phyloP scores from a whole-genome alignment of 2,329 filamentous ascomycete species.

The Penicillium rolfsii region DNA sequence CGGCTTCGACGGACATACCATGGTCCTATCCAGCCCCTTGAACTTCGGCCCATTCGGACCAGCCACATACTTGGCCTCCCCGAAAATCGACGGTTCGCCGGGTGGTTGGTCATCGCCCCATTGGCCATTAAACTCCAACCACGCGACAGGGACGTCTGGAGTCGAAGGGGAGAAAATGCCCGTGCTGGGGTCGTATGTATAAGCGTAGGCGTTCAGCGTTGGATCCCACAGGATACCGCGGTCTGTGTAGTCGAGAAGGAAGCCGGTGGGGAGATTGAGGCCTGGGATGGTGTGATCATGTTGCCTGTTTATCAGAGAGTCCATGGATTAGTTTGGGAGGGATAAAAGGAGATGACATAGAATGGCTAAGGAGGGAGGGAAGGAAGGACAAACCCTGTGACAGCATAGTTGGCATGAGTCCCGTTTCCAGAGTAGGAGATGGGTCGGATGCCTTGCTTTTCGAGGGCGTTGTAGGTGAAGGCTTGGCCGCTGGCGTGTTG shows the following conservation, averaged over 20 bases:
- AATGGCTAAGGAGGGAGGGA: background rate
- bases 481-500: constrained; percentile 67
- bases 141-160: constrained; percentile 53
- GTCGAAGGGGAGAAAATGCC: constrained; percentile 53
- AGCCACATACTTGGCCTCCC: constrained; percentile 58
- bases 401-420: constrained; percentile 68
- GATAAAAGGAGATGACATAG: background rate
- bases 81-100: constrained; percentile 53
- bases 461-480: constrained; percentile 60
- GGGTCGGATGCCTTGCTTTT: constrained; percentile 59
- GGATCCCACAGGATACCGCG: constrained; percentile 65
- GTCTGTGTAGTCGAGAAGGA: constrained; percentile 60
- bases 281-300: constrained; percentile 68
- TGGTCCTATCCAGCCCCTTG: constrained; percentile 59
- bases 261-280: constrained; percentile 58
- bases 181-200: constrained; percentile 53
- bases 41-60: constrained; percentile 66
- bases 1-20: constrained; percentile 59
- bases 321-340: background rate
- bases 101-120: constrained; percentile 68
- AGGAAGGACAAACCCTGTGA: constrained; percentile 44
- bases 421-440: constrained; percentile 63
- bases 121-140: constrained; percentile 59
- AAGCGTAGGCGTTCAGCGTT: constrained; percentile 58
- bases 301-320: constrained; percentile 37